Percentiles rank a stretch among this genome's conserved stretches.
Conservation (phyloP, 805 yeast species). For the Pichia exigua region DNA sequence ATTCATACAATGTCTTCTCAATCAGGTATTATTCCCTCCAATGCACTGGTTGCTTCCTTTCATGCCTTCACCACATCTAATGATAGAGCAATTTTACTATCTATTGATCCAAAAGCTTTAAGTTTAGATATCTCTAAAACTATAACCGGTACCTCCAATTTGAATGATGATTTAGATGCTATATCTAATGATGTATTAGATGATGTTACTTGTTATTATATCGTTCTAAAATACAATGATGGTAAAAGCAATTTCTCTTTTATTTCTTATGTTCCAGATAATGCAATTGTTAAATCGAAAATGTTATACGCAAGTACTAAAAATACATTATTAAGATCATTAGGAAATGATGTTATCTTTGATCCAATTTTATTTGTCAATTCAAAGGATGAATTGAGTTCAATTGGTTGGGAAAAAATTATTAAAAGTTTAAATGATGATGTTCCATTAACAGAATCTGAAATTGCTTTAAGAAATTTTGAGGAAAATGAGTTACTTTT, state of each 20-base stretch:
- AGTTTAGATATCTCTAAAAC: background rate
- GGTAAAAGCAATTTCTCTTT: constrained; percentile 39
- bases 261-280: constrained; percentile 81
- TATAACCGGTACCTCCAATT: background rate
- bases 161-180: constrained; percentile 4
- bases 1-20: constrained; percentile 9
- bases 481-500: constrained; percentile 33
- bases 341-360: constrained; percentile 44
- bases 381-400: constrained; percentile 45
- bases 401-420: constrained; percentile 39
- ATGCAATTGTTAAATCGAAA: constrained; percentile 70
- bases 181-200: constrained; percentile 2
- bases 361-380: constrained; percentile 47
- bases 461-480: constrained; percentile 40
- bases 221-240: constrained; percentile 24
- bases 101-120: background rate
- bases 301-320: constrained; percentile 94
- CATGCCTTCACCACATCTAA: background rate
- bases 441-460: constrained; percentile 53
- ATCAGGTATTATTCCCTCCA: constrained; percentile 11
- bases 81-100: background rate
- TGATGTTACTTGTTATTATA: constrained; percentile 31
- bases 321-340: constrained; percentile 61
- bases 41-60: background rate
- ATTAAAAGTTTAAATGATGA: constrained; percentile 29